Base-by-base conservation (phyloP, 1,139 yeast genomes). In the Hemisphaericaspora xylanilytica region DNA sequence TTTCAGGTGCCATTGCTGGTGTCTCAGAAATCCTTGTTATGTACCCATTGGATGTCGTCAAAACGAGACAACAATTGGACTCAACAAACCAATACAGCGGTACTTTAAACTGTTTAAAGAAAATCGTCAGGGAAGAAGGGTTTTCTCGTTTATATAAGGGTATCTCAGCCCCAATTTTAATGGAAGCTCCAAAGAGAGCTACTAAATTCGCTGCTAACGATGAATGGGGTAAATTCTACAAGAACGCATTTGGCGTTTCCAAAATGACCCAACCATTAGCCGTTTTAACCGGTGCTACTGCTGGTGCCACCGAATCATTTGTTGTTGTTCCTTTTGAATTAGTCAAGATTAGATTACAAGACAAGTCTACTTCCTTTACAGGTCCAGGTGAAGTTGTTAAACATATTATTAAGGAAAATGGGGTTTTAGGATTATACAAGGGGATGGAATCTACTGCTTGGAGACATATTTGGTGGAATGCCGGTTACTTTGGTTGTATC, bases 111-210 rank as follows among this genome's bases (percentile, higher is more conserved):
- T 87, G 96, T 59, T 64, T 94, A 51, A 67, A 75, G 52, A 88
- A 89, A 66, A 92, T 92, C 52, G 76, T 92, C 51, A 78, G 75
- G 54, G 83, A 79, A 49, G 99, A 94, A 65, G 99, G 98, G 31
- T 73, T 80, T 36, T 67, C 83, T 15, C 76, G 95, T 48, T 75
- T 92, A 45, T 94, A 92, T 66, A 82, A 90, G 61, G 98, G 98
- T 49, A 92, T 92, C 53, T 70, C 85, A 22, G 97, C 98, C 13
- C 99, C 99, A 33, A 87, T 92, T 53, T 74, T 92, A 56, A 92
- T 92, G 98, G 99, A 92, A 63, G 98, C 98, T n/a, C 98, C 98
- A 47, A 92, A 92, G 75, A 74, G 90, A 71, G 98, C 98, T 33
- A 90, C 96, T 49, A 92, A 92, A 67, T 92, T 92, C 59, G 97